Percentiles rank a stretch among this genome's conserved stretches.
Evolutionary conservation across 176 grass and related monocot species (phyloP).

Genomic region (Miscanthus lutarioriparius): DNA sequence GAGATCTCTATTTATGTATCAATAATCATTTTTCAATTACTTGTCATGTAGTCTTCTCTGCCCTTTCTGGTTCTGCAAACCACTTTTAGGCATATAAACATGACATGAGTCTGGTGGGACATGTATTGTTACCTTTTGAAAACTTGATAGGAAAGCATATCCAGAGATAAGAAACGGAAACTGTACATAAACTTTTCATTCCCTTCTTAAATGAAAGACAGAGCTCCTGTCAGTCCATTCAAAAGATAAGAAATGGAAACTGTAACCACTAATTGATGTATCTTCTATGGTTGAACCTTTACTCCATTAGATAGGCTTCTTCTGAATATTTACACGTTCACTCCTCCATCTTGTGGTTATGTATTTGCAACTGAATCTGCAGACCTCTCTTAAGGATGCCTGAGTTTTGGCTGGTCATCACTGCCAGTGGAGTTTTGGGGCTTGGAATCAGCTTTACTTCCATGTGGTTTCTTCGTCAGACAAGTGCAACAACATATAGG

Average conservation of each 20-base stretch:
- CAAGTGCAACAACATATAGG: constrained; percentile 94
- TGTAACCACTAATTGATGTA: neutral
- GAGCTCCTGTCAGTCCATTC: no score
- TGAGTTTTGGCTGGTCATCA: constrained; percentile 86
- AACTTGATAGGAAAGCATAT: neutral
- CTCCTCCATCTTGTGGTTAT: constrained; percentile 29
- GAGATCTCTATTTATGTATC: neutral
- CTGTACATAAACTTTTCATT: neutral
- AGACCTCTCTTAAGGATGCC: constrained; percentile 84
- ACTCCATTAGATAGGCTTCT: neutral
- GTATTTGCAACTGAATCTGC: constrained; percentile 51
- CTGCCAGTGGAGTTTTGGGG: constrained; percentile 78
- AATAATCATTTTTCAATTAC: neutral
- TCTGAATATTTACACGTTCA: neutral
- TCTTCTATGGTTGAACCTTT: neutral
- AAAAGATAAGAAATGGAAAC: constrained; percentile 7
- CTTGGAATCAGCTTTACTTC: constrained; percentile 97
- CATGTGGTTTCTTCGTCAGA: constrained; percentile 99
- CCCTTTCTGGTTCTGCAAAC: neutral
- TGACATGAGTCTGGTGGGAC: neutral
- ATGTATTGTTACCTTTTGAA: constrained; percentile 8
- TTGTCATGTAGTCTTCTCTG: neutral
- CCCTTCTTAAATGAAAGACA: no score
- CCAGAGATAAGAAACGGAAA: neutral
- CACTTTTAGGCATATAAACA: neutral